Conservation (phyloP, 1,284 basidiomycete genomes). For the Volvariella volvacea region DNA sequence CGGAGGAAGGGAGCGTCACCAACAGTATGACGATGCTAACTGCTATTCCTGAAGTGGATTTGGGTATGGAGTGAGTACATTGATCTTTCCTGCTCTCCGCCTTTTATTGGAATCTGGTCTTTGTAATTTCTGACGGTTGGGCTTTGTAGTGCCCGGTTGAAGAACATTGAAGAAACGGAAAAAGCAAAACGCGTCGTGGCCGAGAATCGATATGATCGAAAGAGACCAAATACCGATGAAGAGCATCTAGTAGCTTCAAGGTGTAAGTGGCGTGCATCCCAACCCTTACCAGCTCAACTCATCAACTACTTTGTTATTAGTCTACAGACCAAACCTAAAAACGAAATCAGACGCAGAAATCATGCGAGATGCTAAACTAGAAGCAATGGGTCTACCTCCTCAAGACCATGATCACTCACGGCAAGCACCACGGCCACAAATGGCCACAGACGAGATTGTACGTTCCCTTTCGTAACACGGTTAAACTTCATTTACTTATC, state of each 20-base stretch:
- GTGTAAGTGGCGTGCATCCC: constrained; percentile 48
- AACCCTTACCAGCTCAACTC: constrained; percentile 1
- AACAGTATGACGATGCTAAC: constrained; percentile 93
- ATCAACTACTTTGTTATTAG: constrained; percentile 30
- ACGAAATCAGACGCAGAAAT: constrained; percentile 84
- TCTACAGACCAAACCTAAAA: constrained; percentile 75
- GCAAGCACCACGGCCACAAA: constrained; percentile 47
- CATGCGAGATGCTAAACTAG: constrained; percentile 75
- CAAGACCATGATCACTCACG: constrained; percentile 36
- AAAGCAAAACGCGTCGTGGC: constrained; percentile 85
- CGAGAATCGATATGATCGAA: constrained; percentile 60
- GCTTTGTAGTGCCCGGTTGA: constrained; percentile 65
- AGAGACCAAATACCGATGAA: constrained; percentile 57
- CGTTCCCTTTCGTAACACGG: constrained; percentile 11
- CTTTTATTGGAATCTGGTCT: not conserved
- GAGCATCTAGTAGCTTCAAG: constrained; percentile 76
- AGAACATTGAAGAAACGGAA: constrained; percentile 96
- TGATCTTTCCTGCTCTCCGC: not conserved
- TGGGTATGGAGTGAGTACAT: constrained; percentile 91
- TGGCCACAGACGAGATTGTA: constrained; percentile 89
- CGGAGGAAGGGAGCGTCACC: constrained; percentile 88
- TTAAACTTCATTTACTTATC: constrained; percentile 3
- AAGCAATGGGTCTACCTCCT: constrained; percentile 70
- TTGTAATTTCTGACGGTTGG: not conserved
- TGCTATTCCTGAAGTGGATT: constrained; percentile 93